Evolutionary conservation across 2,329 filamentous ascomycete genomes (phyloP).

Genomic region (Cladorrhinum sp.): DNA sequence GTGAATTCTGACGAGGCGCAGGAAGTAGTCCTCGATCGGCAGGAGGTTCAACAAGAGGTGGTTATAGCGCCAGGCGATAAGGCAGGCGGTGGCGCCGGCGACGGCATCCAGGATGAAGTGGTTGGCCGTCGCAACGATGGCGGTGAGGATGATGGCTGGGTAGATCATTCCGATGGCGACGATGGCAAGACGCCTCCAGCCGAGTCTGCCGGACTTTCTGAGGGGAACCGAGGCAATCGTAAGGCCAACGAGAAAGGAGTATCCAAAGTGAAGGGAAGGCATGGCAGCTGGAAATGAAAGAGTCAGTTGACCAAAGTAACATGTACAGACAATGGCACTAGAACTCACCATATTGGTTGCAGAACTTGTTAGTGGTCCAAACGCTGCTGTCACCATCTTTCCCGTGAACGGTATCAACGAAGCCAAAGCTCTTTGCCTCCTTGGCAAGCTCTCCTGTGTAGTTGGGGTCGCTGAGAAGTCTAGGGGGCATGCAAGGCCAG

Average conservation of each 20-base stretch:
- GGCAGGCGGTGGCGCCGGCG: constrained; percentile 63
- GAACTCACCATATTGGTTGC: constrained; percentile 66
- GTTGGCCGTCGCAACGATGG: constrained; percentile 69
- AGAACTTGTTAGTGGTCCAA: constrained; percentile 70
- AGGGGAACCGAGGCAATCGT: constrained; percentile 66
- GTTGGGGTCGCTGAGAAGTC: constrained; percentile 53
- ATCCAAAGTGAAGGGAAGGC: constrained; percentile 74
- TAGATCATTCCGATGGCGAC: constrained; percentile 57
- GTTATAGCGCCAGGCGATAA: constrained; percentile 59
- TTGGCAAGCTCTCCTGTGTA: constrained; percentile 54
- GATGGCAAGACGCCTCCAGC: constrained; percentile 47
- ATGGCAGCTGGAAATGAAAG: constrained; percentile 54
- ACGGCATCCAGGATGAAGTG: constrained; percentile 71
- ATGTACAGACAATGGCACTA: neutral
- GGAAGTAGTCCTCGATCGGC: constrained; percentile 65
- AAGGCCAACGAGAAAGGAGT: constrained; percentile 68
- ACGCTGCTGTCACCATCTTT: constrained; percentile 60
- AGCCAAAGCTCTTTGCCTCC: constrained; percentile 59
- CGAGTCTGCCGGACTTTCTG: constrained; percentile 48
- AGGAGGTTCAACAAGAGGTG: constrained; percentile 59
- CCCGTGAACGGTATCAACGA: constrained; percentile 59
- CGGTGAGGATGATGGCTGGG: constrained; percentile 61
- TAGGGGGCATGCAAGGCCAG: constrained; percentile 63
- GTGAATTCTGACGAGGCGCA: constrained; percentile 60
- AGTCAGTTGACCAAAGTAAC: neutral